Conservation (phyloP, 139 green algal species). For the Picochlorum sp. region DNA sequence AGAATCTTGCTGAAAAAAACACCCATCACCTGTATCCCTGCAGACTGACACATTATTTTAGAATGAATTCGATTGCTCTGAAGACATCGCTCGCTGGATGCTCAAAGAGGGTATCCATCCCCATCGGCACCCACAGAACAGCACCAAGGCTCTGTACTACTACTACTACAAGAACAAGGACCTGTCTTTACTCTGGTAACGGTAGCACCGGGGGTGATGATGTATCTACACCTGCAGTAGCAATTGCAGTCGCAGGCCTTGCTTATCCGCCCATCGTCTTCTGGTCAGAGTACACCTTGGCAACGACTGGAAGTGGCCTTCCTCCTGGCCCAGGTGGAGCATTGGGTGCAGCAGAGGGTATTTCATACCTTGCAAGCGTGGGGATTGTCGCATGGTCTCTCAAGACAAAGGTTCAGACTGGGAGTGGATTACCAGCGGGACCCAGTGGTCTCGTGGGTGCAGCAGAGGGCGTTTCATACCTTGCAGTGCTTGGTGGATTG, state of each 20-base stretch:
- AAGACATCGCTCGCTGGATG: too few species aligned
- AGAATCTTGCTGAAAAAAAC: too few species aligned
- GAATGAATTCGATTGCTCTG: too few species aligned
- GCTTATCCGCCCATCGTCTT: slow-evolving; percentile 41
- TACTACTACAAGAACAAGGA: not conserved
- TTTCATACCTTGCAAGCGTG: slow-evolving; percentile 46
- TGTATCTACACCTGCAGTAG: not conserved
- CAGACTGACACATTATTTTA: too few species aligned
- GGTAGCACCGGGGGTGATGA: not conserved
- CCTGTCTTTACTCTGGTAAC: not conserved
- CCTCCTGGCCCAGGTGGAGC: slow-evolving; percentile 43
- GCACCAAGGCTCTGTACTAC: not conserved
- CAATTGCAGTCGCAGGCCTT: slow-evolving; percentile 24
- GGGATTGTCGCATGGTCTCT: slow-evolving; percentile 54
- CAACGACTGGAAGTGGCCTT: slow-evolving; percentile 57
- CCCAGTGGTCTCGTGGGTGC: slow-evolving; percentile 64
- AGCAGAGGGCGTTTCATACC: slow-evolving; percentile 29
- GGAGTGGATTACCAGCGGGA: slow-evolving; percentile 59
- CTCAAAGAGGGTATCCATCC: too few species aligned
- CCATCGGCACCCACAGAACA: not conserved
- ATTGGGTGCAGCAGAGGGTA: slow-evolving; percentile 27
- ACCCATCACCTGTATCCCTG: too few species aligned
- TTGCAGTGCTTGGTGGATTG: slow-evolving; percentile 20
- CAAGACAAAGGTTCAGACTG: slow-evolving; percentile 62
- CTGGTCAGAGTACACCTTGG: slow-evolving; percentile 46